Base-by-base conservation (phyloP, 2,329 filamentous ascomycete species). In the Sporothrix brunneoviolacea region DNA sequence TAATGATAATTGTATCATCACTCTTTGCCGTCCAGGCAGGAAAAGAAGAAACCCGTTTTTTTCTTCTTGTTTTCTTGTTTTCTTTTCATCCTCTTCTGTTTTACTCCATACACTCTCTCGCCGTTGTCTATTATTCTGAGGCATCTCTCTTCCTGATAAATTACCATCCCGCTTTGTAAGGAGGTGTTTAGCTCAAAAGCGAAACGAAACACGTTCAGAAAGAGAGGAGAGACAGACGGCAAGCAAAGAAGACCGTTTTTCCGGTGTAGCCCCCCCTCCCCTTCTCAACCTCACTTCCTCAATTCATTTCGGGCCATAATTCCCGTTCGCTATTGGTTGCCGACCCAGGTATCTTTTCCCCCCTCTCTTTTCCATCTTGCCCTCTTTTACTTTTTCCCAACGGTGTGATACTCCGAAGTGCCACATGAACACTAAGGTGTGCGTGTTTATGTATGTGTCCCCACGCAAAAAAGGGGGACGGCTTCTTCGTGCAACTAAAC, bases 341-440 rank as follows among this genome's bases (percentile, higher is more conserved):
- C n/a, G n/a, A n/a, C n/a, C n/a, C n/a, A n/a, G n/a, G n/a, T n/a
- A n/a, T n/a, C n/a, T n/a, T n/a, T n/a, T n/a, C n/a, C n/a, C n/a
- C n/a, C n/a, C n/a, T n/a, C n/a, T n/a, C n/a, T n/a, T n/a, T n/a
- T n/a, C n/a, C n/a, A 15, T 9, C 15, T 27, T 3, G 13, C 15
- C 22, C 35, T 30, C 30, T 22, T 24, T 36, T 36, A 45, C 8
- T n/a, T n/a, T n/a, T n/a, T n/a, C n/a, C n/a, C n/a, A 45, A 36
- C 21, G 32, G 41, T 44, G 41, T 33, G 27, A 45, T 35, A 45
- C 15, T 24, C 42, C 19, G 42, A 36, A 45, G 13, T 45, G 42
- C 21, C 35, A 45, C 42, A 45, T 15, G 36, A 33, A 19, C 22
- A 21, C n/a, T 27, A 6, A 28, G 35, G 9, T 16, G 12, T 22